Evolutionary conservation across 352 stramenopile genomes (phyloP), one percentile per base, ranked within the genome.

Genomic region (Peronospora farinosa): DNA sequence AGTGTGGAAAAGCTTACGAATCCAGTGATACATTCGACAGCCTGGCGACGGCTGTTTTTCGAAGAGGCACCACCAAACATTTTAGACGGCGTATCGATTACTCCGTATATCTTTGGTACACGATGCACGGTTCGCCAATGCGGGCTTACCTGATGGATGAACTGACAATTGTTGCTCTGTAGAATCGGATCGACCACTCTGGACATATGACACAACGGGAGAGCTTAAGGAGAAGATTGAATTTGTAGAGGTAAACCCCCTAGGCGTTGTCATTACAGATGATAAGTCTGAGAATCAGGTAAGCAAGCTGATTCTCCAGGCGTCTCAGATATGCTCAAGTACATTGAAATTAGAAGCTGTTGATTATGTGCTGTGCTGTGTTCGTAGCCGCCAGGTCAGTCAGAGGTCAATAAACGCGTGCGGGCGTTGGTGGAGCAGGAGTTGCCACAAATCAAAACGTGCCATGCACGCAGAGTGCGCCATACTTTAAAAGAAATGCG

Each of bases 141-240:
- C 4, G 27, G 27, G 4, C 46, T 39, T 59, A 7, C 28, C 40
- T 35, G 0, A 3, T 33, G 15, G 5, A 3, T 37, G 12, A 37
- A 8, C 28, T 47, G 19, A 40, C 27, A 42, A 21, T 40, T 15
- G 3, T 31, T 46, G 15, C 32, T 44, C 7, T 43, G 19, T 50
- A 82, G 72, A 59, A 46, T 66, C 50, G 2, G 60, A 79, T 11
- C 60, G 47, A 28, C 66, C 68, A 11, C 40, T 82, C 4, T 63
- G 63, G 33, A 57, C 69, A 15, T 82, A 72, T 19, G 72, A 82
- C 39, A 47, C 27, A 25, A 66, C 47, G 3, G 55, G 58, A 15
- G 43, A 54, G 12, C 54, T 82, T n/a, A 49, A 65, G 35, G 43
- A 54, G 32, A 69, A 67, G 12, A 67, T 54, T 40, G 54, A 51